Base-by-base conservation (phyloP, 192 early-diverging fungal genomes). In the Gonapodya prolifera region DNA sequence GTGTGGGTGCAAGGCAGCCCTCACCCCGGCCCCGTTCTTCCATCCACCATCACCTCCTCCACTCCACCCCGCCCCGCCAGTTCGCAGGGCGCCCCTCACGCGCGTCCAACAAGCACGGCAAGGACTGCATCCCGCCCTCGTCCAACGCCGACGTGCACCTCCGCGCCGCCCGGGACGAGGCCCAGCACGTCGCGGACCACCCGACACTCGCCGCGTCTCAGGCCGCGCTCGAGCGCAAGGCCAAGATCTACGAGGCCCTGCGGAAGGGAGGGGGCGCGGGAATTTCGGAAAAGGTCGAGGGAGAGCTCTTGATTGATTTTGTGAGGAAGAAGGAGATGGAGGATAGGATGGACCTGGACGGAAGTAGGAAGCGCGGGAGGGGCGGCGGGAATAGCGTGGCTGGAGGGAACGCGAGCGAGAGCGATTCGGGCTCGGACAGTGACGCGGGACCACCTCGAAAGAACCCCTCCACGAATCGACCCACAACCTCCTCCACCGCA, bases 221-320 rank as follows among this genome's bases (percentile, higher is more conserved):
- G 80, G 82, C 84, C 2, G 85, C 85, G 2, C 35, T 92, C 76
- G 84, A 90, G 76, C 81, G 86, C 0, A 92, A 92, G 69, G 83
- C 90, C n/a, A 82, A 82, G 35, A 77, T 90, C 34, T 92, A 92
- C 75, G 89, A 90, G n/a, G 70, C 80, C 74, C 32, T 89, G 34
- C 78, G 82, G 76, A 32, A 80, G 80, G 2, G 82, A 85, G 31
- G 81, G 79, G 23, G 78, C 81, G 0, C 32, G 31, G 71, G 32
- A 18, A 2, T 73, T 13, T 78, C 81, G 2, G 83, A 89, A 23
- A 79, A 75, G 0, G 45, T 86, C 23, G 81, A 86, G 1, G 84
- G 85, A 35, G 82, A 84, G 13, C 29, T 85, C 2, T 75, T 92
- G 33, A 85, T 92, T 0, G 91, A 92, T 35, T 91, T 91, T 80